Percentiles rank a stretch among this genome's conserved stretches.
phyloP scores from a whole-genome alignment of 371 early-diverging fungal species.

The Nematocida sp. region DNA sequence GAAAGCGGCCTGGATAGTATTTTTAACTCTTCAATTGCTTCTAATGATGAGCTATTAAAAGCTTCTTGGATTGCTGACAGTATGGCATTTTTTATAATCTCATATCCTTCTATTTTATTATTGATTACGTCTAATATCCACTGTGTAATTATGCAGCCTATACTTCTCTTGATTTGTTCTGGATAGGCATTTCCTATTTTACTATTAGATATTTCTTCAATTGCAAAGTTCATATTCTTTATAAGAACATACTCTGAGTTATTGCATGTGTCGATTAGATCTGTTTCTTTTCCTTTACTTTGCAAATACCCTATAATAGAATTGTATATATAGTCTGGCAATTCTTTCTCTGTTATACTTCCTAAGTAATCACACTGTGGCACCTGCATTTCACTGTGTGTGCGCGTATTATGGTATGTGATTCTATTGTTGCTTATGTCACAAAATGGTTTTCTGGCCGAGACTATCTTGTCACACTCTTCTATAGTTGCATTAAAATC shows the following conservation, averaged over 20 bases:
- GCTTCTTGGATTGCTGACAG: not conserved
- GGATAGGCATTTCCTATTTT: not conserved
- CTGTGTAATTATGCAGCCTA: not conserved
- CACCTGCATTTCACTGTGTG: not conserved
- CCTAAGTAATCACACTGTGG: not conserved
- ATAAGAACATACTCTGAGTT: not conserved
- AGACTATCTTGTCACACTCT: not conserved
- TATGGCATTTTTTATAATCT: not conserved
- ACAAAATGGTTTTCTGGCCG: not conserved
- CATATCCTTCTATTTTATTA: conserved; percentile 1
- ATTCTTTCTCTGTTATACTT: not conserved
- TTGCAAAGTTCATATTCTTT: not conserved
- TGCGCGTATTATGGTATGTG: not conserved
- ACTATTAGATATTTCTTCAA: not conserved
- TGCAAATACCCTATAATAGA: not conserved
- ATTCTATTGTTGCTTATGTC: not conserved
- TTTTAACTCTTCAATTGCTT: too few relatives aligned
- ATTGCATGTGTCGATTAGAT: not conserved
- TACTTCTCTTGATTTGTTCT: not conserved
- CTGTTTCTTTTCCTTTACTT: not conserved
- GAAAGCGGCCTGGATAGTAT: too few relatives aligned
- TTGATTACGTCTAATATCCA: not conserved
- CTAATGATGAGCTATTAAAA: too few relatives aligned
- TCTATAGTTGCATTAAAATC: not conserved
- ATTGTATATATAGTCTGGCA: not conserved